A percentile compares a stretch with the other conserved stretches of the same genome.
Evolutionary conservation across 1,284 basidiomycete genomes (phyloP).

Genomic region (Volvariella surrecta): DNA sequence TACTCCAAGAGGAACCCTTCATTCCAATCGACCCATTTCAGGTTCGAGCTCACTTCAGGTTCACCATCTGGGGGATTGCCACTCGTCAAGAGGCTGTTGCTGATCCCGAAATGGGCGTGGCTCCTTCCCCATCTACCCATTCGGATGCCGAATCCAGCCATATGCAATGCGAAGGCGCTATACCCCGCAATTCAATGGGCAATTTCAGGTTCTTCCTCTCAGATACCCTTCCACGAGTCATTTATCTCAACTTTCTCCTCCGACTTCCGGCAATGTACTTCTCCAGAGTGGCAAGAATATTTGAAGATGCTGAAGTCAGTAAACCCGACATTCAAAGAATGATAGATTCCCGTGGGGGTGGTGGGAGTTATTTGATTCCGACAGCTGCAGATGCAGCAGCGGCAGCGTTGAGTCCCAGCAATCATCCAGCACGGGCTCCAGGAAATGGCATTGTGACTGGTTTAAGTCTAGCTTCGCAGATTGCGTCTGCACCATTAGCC

Average conservation of each 20-base stretch:
- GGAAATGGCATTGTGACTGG: conserved; percentile 17
- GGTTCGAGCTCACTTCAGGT: conserved; percentile 17
- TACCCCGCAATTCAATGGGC: conserved; percentile 14
- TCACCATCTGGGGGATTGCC: conserved; percentile 7
- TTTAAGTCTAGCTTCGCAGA: conserved; percentile 9
- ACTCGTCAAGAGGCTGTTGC: not conserved
- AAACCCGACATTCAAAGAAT: conserved; percentile 63
- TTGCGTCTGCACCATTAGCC: not conserved
- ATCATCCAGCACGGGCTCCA: conserved; percentile 15
- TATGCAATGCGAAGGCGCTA: conserved; percentile 20
- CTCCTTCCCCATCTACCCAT: conserved; percentile 10
- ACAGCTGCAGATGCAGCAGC: conserved; percentile 9
- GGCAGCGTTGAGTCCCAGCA: not conserved
- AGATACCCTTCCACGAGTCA: conserved; percentile 48
- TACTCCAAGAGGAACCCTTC: conserved; percentile 27
- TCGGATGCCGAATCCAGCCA: conserved; percentile 14
- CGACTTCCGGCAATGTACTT: conserved; percentile 68
- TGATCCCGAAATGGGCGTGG: not conserved
- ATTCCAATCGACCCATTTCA: conserved; percentile 34
- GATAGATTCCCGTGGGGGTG: conserved; percentile 33
- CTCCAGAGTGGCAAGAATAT: conserved; percentile 60
- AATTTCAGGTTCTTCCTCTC: conserved; percentile 25
- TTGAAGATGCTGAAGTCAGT: conserved; percentile 68
- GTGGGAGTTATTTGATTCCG: conserved; percentile 11
- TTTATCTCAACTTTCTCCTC: conserved; percentile 59